phyloP scores from a whole-genome alignment of 495 filamentous ascomycete genomes.

The Emericellopsis terricola region DNA sequence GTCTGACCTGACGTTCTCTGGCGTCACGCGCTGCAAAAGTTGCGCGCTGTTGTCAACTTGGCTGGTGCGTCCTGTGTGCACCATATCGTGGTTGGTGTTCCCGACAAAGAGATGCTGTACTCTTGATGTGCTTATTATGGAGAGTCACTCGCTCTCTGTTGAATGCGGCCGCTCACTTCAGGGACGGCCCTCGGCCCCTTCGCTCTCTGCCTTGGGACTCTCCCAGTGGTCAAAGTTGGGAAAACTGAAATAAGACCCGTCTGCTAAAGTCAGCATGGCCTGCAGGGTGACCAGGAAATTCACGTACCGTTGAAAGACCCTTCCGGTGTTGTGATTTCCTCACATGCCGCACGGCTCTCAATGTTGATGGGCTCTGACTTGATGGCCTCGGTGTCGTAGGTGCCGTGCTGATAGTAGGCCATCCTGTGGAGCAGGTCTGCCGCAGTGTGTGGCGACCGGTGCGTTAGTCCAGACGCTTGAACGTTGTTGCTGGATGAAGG shows the following conservation, averaged over 20 bases:
- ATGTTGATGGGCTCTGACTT: neutral
- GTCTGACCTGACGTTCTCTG: no score
- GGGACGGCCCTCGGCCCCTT: constrained; percentile 11
- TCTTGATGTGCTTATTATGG: no score
- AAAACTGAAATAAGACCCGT: constrained; percentile 35
- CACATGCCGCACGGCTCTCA: neutral
- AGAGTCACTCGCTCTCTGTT: no score
- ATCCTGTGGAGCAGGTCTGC: constrained; percentile 33
- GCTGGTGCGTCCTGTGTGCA: no score
- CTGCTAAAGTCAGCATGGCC: constrained; percentile 10
- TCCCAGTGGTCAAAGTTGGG: constrained; percentile 36
- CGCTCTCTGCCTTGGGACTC: constrained; percentile 17
- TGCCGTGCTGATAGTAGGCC: constrained; percentile 15
- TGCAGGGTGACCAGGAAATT: neutral
- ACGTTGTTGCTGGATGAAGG: constrained; percentile 33
- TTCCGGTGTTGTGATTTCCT: neutral
- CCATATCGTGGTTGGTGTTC: no score
- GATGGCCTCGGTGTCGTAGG: neutral
- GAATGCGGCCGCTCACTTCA: no score
- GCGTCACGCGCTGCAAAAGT: no score
- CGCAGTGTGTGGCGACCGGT: constrained; percentile 25
- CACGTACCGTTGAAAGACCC: neutral
- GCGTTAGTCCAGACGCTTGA: constrained; percentile 25
- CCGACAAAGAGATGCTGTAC: no score
- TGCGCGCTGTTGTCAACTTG: no score